Evolutionary conservation across 768 basidiomycete genomes (phyloP), one percentile per base, ranked within the genome.

Genomic region (Lentinula sp.): DNA sequence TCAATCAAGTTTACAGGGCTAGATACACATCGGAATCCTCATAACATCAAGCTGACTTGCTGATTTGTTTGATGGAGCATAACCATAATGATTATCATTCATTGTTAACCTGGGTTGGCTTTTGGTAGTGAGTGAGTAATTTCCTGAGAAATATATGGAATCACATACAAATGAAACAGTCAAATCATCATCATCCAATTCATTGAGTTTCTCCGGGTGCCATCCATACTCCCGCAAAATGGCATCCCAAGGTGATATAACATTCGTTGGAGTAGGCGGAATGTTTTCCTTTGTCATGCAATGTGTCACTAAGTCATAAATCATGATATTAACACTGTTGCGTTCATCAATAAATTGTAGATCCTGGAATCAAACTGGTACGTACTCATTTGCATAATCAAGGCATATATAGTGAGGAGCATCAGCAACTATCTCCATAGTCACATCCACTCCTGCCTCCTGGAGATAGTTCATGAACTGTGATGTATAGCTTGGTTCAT

Each of bases 351-450:
- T 12, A n/a, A 18, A 28, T 16, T 4, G 23, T 15, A 48, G 20
- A 37, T 15, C 7, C 9, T 48, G 8, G n/a, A 23, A 12, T 18
- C 20, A 32, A 23, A 35, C 18, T 15, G 39, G 48, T 32, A 62
- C 54, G 15, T 59, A 62, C 68, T 68, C 64, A 28, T 61, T 57
- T 4, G 61, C 45, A 35, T 65, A 18, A 20, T 66, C 63, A 6
- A 66, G 59, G 42, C 66, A 66, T 2, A 67, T 62, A 51, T 68
- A 68, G 51, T 69, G 68, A 28, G 62, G 28, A 1, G 68, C 68
- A 23, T 62, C 62, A 0, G 61, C 60, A 6, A 69, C 53, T 20
- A 54, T 57, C 0, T 59, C 50, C n/a, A 68, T 53, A 51, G 54
- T 18, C 0, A 51, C 68, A 8, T 66, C 32, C 39, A 66, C 61